Evolutionary conservation across 768 basidiomycete species (phyloP), one percentile per base, ranked within the genome.

Genomic region (Dacryopinax spathularia): DNA sequence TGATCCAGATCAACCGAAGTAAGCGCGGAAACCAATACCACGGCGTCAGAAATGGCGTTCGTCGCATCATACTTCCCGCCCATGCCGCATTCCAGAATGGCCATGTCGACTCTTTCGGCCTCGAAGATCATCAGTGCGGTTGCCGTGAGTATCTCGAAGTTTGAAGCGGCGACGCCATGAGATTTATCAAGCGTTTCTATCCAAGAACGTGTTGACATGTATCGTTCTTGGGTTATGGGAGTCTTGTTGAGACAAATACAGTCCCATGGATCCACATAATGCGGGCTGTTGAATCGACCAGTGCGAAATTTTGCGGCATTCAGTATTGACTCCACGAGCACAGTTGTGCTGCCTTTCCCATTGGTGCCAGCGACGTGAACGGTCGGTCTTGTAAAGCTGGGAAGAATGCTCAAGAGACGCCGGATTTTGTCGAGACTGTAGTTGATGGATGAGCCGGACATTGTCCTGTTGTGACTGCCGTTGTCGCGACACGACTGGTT

Each of bases 311-410:
- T 74, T 5, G 85, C 79, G 4, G 79, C 73, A 3, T 72, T 70
- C 7, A 97, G 75, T 68, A 91, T 87, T 41, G 90, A 90, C 0
- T 89, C 83, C 12, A 96, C 73, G 34, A 92, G 77, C 4, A 87
- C 86, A 0, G 91, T 85, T 13, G 95, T 91, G 68, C 90, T 94
- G 34, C 96, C 96, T 74, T 98, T 99, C 9, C 95, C 95, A 74
- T 99, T 98, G 0, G 96, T 99, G 0, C 96, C 96, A 7, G 92
- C 85, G 64, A 98, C 81, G 70, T 99, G 96, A 34, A 89, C 78
- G 0, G 92, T 91, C 0, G 92, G 95, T 1, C 89, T 81, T 0
- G 78, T 82, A 70, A 88, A 87, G 0, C 77, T 74, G 0, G 82
- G 84, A 3, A 95, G 74, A 68, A 78, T 69, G 1, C 72, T 64